Evolutionary conservation across 2,329 filamentous ascomycete species (phyloP), one percentile per base, ranked within the genome.

Genomic region (Trichophyton benhamiae): DNA sequence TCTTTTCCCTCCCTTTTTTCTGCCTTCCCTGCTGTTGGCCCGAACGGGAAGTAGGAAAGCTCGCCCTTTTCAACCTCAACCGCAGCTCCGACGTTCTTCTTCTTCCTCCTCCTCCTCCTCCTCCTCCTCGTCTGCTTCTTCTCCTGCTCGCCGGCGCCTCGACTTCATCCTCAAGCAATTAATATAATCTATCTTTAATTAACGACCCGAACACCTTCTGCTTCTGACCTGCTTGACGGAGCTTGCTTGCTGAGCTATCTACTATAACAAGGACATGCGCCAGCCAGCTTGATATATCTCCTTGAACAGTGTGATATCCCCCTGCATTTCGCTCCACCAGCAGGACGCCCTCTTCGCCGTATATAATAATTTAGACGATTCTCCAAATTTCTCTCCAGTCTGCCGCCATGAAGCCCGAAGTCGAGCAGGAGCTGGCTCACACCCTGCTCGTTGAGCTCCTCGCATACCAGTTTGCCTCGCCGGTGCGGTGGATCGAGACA

Each of bases 401-500:
- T 25, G 15, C 63, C 79, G 87, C 71, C 70, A 97, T 97, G 92
- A 89, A 89, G 82, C 94, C 94, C 76, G 94, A 99, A 84, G 83
- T 97, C 77, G 92, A 99, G 86, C 94, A 99, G 79, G 94, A 99
- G 82, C 89, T 99, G 77, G 88, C 94, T 73, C 92, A 99, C 78
- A 97, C 92, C 68, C 85, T 99, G 78, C 88, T 99, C 74, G 89
- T 99, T 67, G 94, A 99, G 86, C 89, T 99, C 66, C 86, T 99
- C 69, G 94, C 94, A 80, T 99, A 97, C 78, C 94, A 99, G 76
- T 99, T 99, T 77, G 94, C 94, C 70, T 97, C 92, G 60, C 94
- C 94, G 58, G 94, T 99, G 70, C 87, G 94, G 86, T 99, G 94
- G 94, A 99, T 99, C 77, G 94, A 99, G 79, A 99, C 94, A 61